A percentile compares a stretch with the other conserved stretches of the same genome.
Evolutionary conservation across 1,139 yeast genomes (phyloP).

Genomic region (Yamadazyma pseudoaaseri): DNA sequence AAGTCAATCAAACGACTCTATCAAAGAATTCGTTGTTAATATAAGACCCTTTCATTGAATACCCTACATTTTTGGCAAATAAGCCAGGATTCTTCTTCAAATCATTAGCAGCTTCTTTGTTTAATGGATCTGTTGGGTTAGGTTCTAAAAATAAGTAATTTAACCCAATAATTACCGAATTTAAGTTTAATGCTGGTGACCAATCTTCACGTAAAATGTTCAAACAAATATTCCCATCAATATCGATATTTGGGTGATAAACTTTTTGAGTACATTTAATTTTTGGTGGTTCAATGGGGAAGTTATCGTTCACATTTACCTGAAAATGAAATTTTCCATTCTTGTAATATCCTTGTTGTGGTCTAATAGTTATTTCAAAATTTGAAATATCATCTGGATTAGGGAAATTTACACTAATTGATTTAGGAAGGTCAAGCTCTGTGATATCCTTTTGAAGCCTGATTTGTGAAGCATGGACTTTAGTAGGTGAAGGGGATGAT

Average conservation of each 20-base stretch:
- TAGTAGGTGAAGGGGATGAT: conserved; percentile 16
- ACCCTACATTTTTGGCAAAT: conserved; percentile 59
- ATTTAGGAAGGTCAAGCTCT: conserved; percentile 66
- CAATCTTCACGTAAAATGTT: conserved; percentile 93
- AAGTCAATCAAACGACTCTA: conserved; percentile 35
- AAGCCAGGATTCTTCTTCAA: conserved; percentile 55
- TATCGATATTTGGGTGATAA: conserved; percentile 92
- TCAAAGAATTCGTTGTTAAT: conserved; percentile 66
- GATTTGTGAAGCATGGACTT: conserved; percentile 52
- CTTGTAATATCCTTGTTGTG: conserved; percentile 78
- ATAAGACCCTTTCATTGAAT: conserved; percentile 71
- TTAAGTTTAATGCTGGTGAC: conserved; percentile 89
- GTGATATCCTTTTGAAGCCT: conserved; percentile 63
- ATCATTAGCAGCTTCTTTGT: conserved; percentile 82
- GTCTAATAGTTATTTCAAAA: conserved; percentile 59
- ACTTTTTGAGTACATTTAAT: conserved; percentile 70
- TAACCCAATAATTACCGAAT: conserved; percentile 80
- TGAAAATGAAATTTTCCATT: conserved; percentile 69
- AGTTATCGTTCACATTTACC: conserved; percentile 64
- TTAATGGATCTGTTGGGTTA: conserved; percentile 88
- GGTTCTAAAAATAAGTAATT: conserved; percentile 87
- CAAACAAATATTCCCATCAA: conserved; percentile 86
- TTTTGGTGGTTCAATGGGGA: conserved; percentile 93
- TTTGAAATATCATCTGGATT: conserved; percentile 58
- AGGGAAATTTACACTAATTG: conserved; percentile 57